Evolutionary conservation across 1,284 basidiomycete genomes (phyloP).

Genomic region (Austroboletus novae-zelandiae): DNA sequence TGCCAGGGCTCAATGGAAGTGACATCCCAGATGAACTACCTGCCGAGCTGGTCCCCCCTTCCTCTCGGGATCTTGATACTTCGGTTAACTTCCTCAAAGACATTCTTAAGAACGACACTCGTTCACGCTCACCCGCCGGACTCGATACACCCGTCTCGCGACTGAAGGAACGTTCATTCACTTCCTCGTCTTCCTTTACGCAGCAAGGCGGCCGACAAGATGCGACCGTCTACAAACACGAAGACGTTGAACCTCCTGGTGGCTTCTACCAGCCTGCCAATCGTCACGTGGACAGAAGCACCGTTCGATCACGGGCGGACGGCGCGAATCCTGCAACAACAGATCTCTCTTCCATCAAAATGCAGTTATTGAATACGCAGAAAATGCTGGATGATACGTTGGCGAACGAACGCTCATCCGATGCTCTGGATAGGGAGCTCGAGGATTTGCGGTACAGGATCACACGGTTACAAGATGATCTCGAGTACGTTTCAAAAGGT

Average conservation of each 20-base stretch:
- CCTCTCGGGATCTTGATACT: conserved; percentile 85
- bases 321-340: conserved; percentile 65
- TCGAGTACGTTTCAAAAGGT: conserved; percentile 86
- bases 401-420: conserved; percentile 68
- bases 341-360: conserved; percentile 69
- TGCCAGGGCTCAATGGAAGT: conserved; percentile 85
- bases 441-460: conserved; percentile 87
- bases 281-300: conserved; percentile 85
- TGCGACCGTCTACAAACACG: conserved; percentile 92
- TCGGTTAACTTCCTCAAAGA: conserved; percentile 92
- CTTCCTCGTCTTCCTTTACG: conserved; percentile 51
- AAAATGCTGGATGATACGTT: conserved; percentile 77
- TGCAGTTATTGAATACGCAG: conserved; percentile 80
- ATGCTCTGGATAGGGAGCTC: conserved; percentile 87
- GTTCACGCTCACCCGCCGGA: conserved; percentile 53
- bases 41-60: conserved; percentile 89
- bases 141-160: conserved; percentile 55
- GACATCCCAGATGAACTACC: conserved; percentile 87
- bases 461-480: conserved; percentile 87
- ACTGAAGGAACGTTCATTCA: conserved; percentile 72
- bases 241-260: conserved; percentile 56
- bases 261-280: conserved; percentile 83
- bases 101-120: conserved; percentile 84
- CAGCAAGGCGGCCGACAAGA: conserved; percentile 64
- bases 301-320: conserved; percentile 75